A percentile compares a stretch with the other conserved stretches of the same genome.
Evolutionary conservation across 192 early-diverging fungal species (phyloP).

Genomic region (Dissophora ornata): DNA sequence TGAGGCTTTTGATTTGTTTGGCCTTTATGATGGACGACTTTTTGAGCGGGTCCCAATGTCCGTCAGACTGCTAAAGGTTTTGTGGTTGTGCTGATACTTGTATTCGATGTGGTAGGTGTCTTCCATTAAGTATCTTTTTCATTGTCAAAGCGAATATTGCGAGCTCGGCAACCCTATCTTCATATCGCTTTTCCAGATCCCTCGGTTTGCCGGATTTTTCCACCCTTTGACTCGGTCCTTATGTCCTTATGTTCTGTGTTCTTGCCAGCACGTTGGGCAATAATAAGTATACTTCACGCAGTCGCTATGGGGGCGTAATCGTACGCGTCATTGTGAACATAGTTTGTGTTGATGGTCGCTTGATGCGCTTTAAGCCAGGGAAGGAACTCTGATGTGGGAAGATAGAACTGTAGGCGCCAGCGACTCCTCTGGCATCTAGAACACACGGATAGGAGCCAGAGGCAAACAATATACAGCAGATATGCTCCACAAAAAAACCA

Average conservation of each 20-base stretch:
- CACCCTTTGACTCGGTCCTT: neutral
- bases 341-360: slow-evolving; percentile 11
- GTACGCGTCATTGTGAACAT: too few species aligned
- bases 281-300: too few species aligned
- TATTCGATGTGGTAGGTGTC: slow-evolving; percentile 3
- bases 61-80: neutral
- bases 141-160: neutral
- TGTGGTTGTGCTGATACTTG: slow-evolving; percentile 5
- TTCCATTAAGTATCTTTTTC: neutral
- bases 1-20: neutral
- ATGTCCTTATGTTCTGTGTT: too few species aligned
- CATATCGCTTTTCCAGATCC: neutral
- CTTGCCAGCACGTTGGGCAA: too few species aligned
- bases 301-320: too few species aligned
- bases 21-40: slow-evolving; percentile 12
- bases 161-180: slow-evolving; percentile 6
- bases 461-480: too few species aligned
- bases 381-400: neutral
- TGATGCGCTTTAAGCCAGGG: slow-evolving; percentile 10
- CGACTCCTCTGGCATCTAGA: too few species aligned
- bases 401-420: slow-evolving; percentile 7
- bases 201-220: slow-evolving; percentile 9
- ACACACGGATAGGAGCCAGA: too few species aligned
- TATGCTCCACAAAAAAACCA: too few species aligned
- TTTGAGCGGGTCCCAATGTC: slow-evolving; percentile 10